A percentile compares a stretch with the other conserved stretches of the same genome.
These are phyloP conservation scores for Zygotorulaspora florentina DNA, from an alignment of 805 yeast genomes.

Conservation along the genomic window DNA sequence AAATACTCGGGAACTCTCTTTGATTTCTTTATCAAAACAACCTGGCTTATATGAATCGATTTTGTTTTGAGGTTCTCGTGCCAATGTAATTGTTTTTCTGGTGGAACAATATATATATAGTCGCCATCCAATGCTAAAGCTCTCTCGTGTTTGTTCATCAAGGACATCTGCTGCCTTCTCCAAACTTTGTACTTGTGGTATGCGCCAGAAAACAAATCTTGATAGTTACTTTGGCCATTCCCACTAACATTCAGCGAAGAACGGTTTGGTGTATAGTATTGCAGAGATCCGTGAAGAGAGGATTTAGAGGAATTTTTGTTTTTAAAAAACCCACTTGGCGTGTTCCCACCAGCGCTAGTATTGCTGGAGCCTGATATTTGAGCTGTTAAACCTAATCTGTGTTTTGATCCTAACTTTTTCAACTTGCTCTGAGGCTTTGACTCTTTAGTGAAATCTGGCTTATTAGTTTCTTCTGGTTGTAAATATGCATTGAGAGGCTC, in stretches of 20 bases:
- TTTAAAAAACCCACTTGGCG: constrained; percentile 32
- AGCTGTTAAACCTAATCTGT: constrained; percentile 21
- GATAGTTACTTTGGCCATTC: constrained; percentile 20
- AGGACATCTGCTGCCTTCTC: constrained; percentile 83
- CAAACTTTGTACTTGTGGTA: constrained; percentile 84
- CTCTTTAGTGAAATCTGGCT: constrained; percentile 5
- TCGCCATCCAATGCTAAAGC: constrained; percentile 91
- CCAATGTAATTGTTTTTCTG: constrained; percentile 73
- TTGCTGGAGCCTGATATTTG: constrained; percentile 15
- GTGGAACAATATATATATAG: constrained; percentile 74
- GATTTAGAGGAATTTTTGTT: constrained; percentile 34
- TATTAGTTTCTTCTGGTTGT: constrained; percentile 13
- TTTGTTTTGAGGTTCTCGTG: constrained; percentile 77
- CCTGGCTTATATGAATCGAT: constrained; percentile 79
- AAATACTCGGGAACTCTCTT: constrained; percentile 71
- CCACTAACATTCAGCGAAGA: constrained; percentile 20
- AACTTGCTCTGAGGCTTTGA: constrained; percentile 9
- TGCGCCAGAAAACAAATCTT: constrained; percentile 43
- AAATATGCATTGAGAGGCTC: constrained; percentile 25
- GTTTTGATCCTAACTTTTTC: constrained; percentile 22
- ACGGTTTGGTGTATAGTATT: constrained; percentile 16
- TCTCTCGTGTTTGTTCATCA: constrained; percentile 70
- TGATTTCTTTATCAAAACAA: constrained; percentile 70
- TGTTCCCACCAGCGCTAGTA: constrained; percentile 12
- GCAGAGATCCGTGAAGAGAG: constrained; percentile 27